These are phyloP conservation scores for Candida boleticola DNA, from an alignment of 805 yeast genomes.

Conservation along the genomic window DNA sequence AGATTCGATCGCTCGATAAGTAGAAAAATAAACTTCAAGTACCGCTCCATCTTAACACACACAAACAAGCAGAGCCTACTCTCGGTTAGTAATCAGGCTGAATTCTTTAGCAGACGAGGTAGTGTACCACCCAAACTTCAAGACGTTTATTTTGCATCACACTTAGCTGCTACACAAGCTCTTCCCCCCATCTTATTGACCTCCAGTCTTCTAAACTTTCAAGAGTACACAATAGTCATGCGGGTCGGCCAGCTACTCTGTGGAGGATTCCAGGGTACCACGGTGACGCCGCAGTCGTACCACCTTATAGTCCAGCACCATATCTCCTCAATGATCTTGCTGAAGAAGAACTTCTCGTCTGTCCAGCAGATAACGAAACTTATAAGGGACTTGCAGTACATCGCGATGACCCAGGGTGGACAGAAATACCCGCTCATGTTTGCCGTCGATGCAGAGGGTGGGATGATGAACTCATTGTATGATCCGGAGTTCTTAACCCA, in stretches of 20 bases:
- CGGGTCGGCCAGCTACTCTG: constrained; percentile 52
- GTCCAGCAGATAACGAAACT: constrained; percentile 49
- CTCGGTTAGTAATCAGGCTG: too few relatives aligned
- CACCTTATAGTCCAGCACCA: constrained; percentile 50
- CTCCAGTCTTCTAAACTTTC: too few relatives aligned
- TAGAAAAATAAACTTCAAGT: too few relatives aligned
- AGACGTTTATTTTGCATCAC: too few relatives aligned
- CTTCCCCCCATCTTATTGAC: too few relatives aligned
- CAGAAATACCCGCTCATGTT: constrained; percentile 54
- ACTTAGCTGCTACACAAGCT: too few relatives aligned
- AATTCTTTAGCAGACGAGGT: too few relatives aligned
- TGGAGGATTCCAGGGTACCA: constrained; percentile 59
- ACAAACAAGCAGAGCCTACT: too few relatives aligned
- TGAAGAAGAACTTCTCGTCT: constrained; percentile 48
- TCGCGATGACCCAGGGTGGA: constrained; percentile 48
- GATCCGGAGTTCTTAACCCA: constrained; percentile 53
- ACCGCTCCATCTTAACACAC: too few relatives aligned
- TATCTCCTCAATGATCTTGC: constrained; percentile 51
- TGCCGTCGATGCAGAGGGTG: constrained; percentile 64
- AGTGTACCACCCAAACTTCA: too few relatives aligned
- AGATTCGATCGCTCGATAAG: too few relatives aligned
- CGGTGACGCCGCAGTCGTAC: constrained; percentile 51
- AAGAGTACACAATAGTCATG: too few relatives aligned
- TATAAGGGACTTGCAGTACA: constrained; percentile 51
- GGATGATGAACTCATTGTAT: constrained; percentile 57